Conservation (phyloP, 345 rosid genomes). For the Brassica carinata region DNA sequence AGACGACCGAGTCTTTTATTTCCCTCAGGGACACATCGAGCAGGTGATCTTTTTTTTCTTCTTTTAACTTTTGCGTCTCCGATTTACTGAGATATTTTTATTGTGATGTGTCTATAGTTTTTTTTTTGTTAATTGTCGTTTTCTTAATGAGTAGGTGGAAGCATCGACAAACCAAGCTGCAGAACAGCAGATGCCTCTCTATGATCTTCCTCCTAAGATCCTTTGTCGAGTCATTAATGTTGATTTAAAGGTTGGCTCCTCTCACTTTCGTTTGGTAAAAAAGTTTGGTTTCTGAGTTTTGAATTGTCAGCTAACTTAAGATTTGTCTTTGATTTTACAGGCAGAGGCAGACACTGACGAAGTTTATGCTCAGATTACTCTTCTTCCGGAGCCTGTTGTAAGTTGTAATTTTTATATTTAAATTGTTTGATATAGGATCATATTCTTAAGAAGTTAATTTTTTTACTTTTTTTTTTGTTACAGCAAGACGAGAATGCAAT, state of each 20-base stretch:
- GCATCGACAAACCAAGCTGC: constrained; percentile 79
- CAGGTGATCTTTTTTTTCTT: constrained; percentile 50
- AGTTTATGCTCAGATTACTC: constrained; percentile 78
- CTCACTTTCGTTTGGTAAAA: background rate
- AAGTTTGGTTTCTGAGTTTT: constrained; percentile 10
- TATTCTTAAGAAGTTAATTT: background rate
- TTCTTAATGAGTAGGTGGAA: constrained; percentile 57
- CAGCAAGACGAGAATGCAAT: constrained; percentile 63
- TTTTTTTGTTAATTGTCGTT: background rate
- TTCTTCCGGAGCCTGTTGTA: constrained; percentile 64
- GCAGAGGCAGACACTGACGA: constrained; percentile 89
- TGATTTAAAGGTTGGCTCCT: constrained; percentile 52
- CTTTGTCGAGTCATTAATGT: constrained; percentile 78
- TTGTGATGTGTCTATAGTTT: background rate
- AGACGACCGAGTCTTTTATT: constrained; percentile 77
- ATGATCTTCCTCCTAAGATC: constrained; percentile 65
- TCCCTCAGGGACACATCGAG: constrained; percentile 94
- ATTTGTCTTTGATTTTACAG: constrained; percentile 37
- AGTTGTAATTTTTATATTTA: background rate
- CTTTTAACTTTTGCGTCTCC: background rate
- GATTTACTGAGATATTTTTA: constrained; percentile 1
- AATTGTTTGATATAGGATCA: no score
- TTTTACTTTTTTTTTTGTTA: background rate
- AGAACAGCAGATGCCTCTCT: constrained; percentile 77
- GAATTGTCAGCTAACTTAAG: background rate